These are phyloP conservation scores for Neonectria neomacrospora DNA, from an alignment of 2,329 filamentous ascomycete genomes.

Conservation along the genomic window DNA sequence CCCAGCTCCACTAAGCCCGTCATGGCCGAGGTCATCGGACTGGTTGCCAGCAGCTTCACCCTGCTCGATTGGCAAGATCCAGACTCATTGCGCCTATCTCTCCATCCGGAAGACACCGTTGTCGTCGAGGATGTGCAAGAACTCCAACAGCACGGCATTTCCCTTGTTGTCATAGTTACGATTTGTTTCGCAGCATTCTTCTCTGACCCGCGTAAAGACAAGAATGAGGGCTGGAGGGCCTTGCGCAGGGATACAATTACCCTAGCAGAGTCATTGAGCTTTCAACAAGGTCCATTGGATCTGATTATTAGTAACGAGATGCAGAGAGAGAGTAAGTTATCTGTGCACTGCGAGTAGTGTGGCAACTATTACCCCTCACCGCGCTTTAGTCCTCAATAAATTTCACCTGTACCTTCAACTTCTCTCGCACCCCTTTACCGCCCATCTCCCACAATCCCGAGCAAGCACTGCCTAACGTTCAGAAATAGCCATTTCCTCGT, in stretches of 20 bases:
- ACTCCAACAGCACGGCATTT: not conserved
- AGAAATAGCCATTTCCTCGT: not conserved
- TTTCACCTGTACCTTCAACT: not conserved
- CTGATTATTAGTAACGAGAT: not conserved
- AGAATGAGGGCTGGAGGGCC: not conserved
- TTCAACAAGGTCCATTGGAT: not conserved
- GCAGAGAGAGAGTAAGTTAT: no score
- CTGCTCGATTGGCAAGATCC: not conserved
- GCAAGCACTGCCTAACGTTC: not conserved
- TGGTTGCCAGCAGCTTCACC: not conserved
- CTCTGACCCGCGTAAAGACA: not conserved
- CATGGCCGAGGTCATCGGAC: conserved; percentile 2
- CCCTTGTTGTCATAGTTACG: not conserved
- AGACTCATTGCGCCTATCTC: not conserved
- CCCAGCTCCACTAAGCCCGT: not conserved
- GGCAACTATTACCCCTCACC: not conserved
- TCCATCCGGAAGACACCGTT: not conserved
- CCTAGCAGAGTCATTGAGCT: not conserved
- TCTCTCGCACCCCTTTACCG: not conserved
- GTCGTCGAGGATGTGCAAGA: not conserved
- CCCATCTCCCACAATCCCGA: not conserved
- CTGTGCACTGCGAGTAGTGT: no score
- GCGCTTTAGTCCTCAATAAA: not conserved
- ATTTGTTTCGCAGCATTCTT: not conserved
- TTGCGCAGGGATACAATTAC: not conserved